Evolutionary conservation across 805 yeast species (phyloP), one percentile per base, ranked within the genome.

Genomic region (Ogataea salicorniae): DNA sequence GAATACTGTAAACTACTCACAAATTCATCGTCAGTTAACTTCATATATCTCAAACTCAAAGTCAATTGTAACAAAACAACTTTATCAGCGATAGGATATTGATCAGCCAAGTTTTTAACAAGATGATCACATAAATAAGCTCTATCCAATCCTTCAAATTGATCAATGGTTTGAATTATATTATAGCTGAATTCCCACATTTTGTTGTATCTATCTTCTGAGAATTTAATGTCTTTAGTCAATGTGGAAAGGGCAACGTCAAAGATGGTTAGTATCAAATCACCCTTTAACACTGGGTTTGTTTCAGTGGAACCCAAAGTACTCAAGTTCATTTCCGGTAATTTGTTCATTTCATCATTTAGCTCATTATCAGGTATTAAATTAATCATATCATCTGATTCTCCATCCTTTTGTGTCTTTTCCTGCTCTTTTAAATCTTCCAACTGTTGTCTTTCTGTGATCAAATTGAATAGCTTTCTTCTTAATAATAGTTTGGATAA

Each of bases 251-350:
- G 70, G 47, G 83, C 81, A 59, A 81, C 68, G 71, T 92, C 81
- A 71, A 82, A 80, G 53, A 92, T 75, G 0, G 87, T 76, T 47
- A 84, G 64, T 1, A 86, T 86, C 46, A 86, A 73, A 59, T 84
- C 89, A 47, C 94, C 92, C 50, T 77, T 76, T 48, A 86, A 63
- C 0, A 89, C 92, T 7, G 92, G 91, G 57, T 85, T 86, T 23
- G 88, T 79, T 42, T 87, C 95, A n/a, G 84, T 83, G 52, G 82
- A 81, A 23, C 97, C 97, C 55, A 91, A 72, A 75, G 88, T 82
- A 58, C 81, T 83, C 72, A 88, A 75, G 61, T 90, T 94, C 33
- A 90, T 87, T 53, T 90, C 97, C 0, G 97, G 97, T 52, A 91
- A 73, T 45, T 78, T 76, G 47, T 83, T 80, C 60, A 91, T 72